Percentiles rank a stretch among this genome's conserved stretches.
These are phyloP conservation scores for Syzygium oleosum DNA, from an alignment of 345 rosid genomes.

Conservation along the genomic window DNA sequence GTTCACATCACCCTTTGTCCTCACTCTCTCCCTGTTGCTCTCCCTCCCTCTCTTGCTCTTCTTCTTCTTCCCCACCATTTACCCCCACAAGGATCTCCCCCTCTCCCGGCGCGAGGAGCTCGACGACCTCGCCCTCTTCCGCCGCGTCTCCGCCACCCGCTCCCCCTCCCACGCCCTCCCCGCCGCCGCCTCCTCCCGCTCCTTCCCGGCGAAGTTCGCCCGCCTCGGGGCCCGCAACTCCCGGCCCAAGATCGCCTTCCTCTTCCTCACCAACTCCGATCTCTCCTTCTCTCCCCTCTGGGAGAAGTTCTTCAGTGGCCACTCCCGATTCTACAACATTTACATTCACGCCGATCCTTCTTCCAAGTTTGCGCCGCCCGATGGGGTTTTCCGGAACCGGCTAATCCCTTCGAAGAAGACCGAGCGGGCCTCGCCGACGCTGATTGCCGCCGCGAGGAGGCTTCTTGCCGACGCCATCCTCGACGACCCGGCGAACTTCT, in stretches of 20 bases:
- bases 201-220: conserved; percentile 14
- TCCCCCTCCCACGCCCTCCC: neutral
- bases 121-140: conserved; percentile 63
- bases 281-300: conserved; percentile 69
- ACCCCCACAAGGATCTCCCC: conserved; percentile 7
- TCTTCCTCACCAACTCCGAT: conserved; percentile 84
- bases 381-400: conserved; percentile 25
- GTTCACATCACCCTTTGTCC: conserved; percentile 38
- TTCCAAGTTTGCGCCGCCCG: conserved; percentile 10
- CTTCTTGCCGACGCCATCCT: conserved; percentile 66
- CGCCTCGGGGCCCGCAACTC: conserved; percentile 26
- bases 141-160: conserved; percentile 22
- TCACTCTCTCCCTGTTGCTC: conserved; percentile 40
- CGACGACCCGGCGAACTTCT: conserved; percentile 71
- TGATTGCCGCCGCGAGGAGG: conserved; percentile 70
- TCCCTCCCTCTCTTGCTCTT: conserved; percentile 36
- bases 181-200: neutral
- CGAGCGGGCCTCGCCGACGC: conserved; percentile 54
- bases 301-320: conserved; percentile 62
- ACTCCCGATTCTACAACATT: conserved; percentile 44
- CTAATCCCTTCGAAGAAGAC: conserved; percentile 57
- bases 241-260: conserved; percentile 76
- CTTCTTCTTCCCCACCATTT: conserved; percentile 31
- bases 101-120: conserved; percentile 32
- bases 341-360: conserved; percentile 80